A percentile compares a stretch with the other conserved stretches of the same genome.
phyloP scores from a whole-genome alignment of 2,329 filamentous ascomycete genomes.

The Fusarium hainanense region DNA sequence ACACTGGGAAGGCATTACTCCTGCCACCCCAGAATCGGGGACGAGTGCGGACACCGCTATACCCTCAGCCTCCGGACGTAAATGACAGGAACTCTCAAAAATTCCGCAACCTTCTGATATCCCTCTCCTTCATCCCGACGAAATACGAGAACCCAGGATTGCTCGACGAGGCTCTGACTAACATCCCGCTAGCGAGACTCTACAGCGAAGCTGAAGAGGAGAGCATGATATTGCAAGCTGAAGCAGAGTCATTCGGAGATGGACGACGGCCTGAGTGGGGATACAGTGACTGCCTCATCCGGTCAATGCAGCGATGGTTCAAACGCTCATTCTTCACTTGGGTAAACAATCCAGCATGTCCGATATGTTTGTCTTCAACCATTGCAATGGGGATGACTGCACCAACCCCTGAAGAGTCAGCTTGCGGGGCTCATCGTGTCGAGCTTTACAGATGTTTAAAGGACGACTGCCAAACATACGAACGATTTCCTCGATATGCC shows the following conservation, averaged over 20 bases:
- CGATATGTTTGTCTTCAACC: conserved; percentile 83
- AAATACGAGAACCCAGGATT: conserved; percentile 97
- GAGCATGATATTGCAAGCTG: conserved; percentile 84
- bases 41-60: not conserved
- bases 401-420: conserved; percentile 88
- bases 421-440: conserved; percentile 85
- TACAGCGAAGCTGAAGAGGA: conserved; percentile 96
- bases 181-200: conserved; percentile 88
- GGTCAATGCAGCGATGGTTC: conserved; percentile 89
- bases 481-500: conserved; percentile 92
- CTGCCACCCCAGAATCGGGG: conserved; percentile 72
- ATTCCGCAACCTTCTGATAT: conserved; percentile 84
- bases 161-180: conserved; percentile 88
- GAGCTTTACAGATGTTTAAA: conserved; percentile 91
- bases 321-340: conserved; percentile 94
- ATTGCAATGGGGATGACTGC: conserved; percentile 84
- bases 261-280: conserved; percentile 89
- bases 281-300: conserved; percentile 96
- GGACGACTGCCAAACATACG: conserved; percentile 77
- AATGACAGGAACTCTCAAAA: conserved; percentile 75
- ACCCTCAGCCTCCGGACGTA: conserved; percentile 66
- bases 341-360: conserved; percentile 94
- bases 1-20: conserved; percentile 59
- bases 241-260: conserved; percentile 87
- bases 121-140: conserved; percentile 87